These are phyloP conservation scores for Ensete glaucum DNA, from an alignment of 176 grass and related monocot species.

Conservation along the genomic window DNA sequence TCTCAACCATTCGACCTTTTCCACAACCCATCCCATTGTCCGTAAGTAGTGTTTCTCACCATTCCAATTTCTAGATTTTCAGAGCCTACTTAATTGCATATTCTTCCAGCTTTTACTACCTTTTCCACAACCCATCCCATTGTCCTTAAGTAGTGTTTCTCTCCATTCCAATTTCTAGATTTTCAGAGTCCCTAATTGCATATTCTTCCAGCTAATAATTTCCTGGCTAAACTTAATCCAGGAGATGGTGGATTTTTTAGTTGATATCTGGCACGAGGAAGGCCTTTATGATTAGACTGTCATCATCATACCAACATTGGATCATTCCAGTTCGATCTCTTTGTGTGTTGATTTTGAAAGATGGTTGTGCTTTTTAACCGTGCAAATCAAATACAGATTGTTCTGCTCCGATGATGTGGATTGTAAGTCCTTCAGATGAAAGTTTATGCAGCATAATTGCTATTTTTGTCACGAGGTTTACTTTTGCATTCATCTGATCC, in stretches of 20 bases:
- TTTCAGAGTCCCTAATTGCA: not conserved
- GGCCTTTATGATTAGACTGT: not conserved
- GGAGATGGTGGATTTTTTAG: slow-evolving; percentile 12
- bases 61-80: not conserved
- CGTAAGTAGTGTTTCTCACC: not conserved
- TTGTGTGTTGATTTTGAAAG: too few relatives aligned
- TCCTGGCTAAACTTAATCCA: not conserved
- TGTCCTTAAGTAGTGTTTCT: not conserved
- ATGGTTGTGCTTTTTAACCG: too few relatives aligned
- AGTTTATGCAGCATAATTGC: too few relatives aligned
- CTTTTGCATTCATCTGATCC: too few relatives aligned
- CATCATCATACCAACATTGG: too few relatives aligned
- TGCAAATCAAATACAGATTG: too few relatives aligned
- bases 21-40: slow-evolving; percentile 13
- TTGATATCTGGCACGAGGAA: slow-evolving; percentile 3
- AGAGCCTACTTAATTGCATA: not conserved
- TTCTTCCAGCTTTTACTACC: not conserved
- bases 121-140: slow-evolving; percentile 15
- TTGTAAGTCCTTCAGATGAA: too few relatives aligned
- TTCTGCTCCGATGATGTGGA: too few relatives aligned
- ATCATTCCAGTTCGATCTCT: too few relatives aligned
- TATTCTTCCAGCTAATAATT: not conserved
- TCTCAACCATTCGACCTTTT: slow-evolving; percentile 6
- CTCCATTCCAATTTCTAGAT: not conserved
- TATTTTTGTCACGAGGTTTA: too few relatives aligned